Evolutionary conservation across 2,329 filamentous ascomycete genomes (phyloP).

Genomic region (Alternaria novae-zelandiae): DNA sequence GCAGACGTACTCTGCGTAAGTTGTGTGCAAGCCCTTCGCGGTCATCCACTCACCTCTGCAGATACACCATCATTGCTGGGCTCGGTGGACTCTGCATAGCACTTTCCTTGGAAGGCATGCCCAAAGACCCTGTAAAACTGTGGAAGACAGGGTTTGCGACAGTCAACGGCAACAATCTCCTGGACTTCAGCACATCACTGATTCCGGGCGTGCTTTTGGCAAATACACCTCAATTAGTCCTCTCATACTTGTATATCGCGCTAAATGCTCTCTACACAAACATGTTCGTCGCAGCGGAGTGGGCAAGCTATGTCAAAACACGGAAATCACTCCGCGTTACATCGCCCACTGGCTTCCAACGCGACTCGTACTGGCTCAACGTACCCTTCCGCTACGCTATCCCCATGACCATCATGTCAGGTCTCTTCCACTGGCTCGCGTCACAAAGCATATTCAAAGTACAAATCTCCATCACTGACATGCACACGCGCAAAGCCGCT

Average conservation of each 20-base stretch:
- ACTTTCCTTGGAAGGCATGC: slow-evolving; percentile 9
- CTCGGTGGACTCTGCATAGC: slow-evolving; percentile 2
- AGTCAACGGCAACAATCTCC: slow-evolving; percentile 19
- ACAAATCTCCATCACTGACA: background rate
- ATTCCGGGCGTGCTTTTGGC: slow-evolving; percentile 45
- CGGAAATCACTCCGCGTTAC: slow-evolving; percentile 50
- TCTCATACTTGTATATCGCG: slow-evolving; percentile 55
- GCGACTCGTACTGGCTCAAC: slow-evolving; percentile 51
- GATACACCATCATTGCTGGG: background rate
- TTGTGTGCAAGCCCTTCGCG: background rate
- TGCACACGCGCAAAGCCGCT: background rate
- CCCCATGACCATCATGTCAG: slow-evolving; percentile 44
- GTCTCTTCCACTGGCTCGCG: slow-evolving; percentile 52
- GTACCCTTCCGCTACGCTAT: slow-evolving; percentile 50
- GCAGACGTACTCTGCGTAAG: background rate
- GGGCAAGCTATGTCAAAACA: slow-evolving; percentile 45
- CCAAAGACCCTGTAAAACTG: slow-evolving; percentile 2
- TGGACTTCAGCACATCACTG: slow-evolving; percentile 4
- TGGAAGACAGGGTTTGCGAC: slow-evolving; percentile 19
- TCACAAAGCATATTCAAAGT: slow-evolving; percentile 54
- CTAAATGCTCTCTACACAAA: slow-evolving; percentile 56
- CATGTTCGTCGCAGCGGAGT: slow-evolving; percentile 58
- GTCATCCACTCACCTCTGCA: background rate
- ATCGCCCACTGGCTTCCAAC: slow-evolving; percentile 43
- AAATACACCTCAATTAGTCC: slow-evolving; percentile 56